These are phyloP conservation scores for Lasiosphaeris hirsuta DNA, from an alignment of 495 filamentous ascomycete species.

Conservation along the genomic window DNA sequence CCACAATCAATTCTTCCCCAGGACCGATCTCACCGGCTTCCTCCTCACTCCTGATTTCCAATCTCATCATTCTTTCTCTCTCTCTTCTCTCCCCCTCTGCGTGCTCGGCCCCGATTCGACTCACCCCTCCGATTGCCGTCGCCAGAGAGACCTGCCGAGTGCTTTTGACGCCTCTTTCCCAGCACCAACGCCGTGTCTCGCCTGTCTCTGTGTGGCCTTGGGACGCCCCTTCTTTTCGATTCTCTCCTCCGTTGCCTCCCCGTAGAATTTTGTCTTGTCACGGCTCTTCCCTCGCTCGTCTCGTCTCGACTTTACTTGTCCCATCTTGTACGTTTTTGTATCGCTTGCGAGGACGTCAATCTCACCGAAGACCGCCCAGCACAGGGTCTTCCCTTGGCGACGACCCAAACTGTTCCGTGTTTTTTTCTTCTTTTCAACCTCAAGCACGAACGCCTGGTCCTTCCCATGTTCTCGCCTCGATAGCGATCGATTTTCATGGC, in stretches of 20 bases:
- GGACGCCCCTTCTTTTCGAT: slow-evolving; percentile 29
- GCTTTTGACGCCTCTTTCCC: slow-evolving; percentile 11
- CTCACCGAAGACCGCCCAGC: not conserved
- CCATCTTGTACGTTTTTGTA: slow-evolving; percentile 5
- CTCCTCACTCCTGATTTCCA: slow-evolving; percentile 35
- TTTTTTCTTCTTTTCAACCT: slow-evolving; percentile 6
- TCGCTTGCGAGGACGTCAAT: not conserved
- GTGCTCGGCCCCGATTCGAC: slow-evolving; percentile 19
- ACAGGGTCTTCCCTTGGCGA: not conserved
- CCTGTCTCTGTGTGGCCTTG: slow-evolving; percentile 19
- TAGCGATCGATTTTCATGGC: slow-evolving; percentile 31
- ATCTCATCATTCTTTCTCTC: slow-evolving; percentile 44
- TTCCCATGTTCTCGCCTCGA: slow-evolving; percentile 28
- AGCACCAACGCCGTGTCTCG: slow-evolving; percentile 11
- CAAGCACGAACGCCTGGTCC: slow-evolving; percentile 3
- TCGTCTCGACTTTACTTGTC: slow-evolving; percentile 4
- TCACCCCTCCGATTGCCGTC: slow-evolving; percentile 2
- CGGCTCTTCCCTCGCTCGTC: slow-evolving; percentile 11
- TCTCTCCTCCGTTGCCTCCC: slow-evolving; percentile 12
- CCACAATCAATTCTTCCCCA: slow-evolving; percentile 21
- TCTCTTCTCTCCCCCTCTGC: slow-evolving; percentile 21
- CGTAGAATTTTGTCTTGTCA: slow-evolving; percentile 14
- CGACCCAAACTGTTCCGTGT: not conserved
- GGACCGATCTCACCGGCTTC: slow-evolving; percentile 23
- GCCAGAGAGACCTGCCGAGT: slow-evolving; percentile 2